Base-by-base conservation (phyloP, 1,139 yeast genomes). In the Scheffersomyces cryptocercus region DNA sequence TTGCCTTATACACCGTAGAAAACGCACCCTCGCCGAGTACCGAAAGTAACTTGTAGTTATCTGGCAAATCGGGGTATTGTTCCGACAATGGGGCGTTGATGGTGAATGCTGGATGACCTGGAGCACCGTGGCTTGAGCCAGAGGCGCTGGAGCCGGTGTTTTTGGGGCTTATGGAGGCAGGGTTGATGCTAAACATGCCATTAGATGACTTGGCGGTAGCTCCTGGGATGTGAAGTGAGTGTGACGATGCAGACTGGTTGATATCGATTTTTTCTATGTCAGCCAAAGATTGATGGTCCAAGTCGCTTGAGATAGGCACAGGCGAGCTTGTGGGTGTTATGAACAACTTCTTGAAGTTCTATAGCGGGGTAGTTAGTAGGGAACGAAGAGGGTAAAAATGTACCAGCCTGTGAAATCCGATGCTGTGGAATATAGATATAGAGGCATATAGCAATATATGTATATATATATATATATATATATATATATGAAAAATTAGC, bases 21-120 rank as follows among this genome's bases (percentile, higher is more conserved):
- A 91, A 91, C 0, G 98, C 98, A 12, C 98, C 98, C 61, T 88
- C 93, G 1, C 91, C 91, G 10, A 85, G 54, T 3, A 70, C 52
- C 5, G 51, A 44, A 12, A 51, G 24, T n/a, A 62, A 50, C n/a
- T 36, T 43, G 49, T 58, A 62, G 35, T 55, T 44, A 10, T 48
- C 28, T 10, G 66, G 64, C 26, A 59, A 54, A 33, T 55, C 54
- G 7, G 46, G 49, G 36, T 45, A 45, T 30, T 28, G 14, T 3
- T 34, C 36, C 10, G 35, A 16, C 8, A 24, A 8, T 9, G 35
- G 30, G 28, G 24, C 35, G 8, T 15, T 14, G 12, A 31, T 14
- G 24, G 35, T n/a, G 35, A 31, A 31, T 10, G 24, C 11, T 5
- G 35, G 20, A 3, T 13, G 9, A 3, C 24, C 15, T 20, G 24